phyloP scores from a whole-genome alignment of 1,139 yeast species.

The Yamadazyma conglobata region DNA sequence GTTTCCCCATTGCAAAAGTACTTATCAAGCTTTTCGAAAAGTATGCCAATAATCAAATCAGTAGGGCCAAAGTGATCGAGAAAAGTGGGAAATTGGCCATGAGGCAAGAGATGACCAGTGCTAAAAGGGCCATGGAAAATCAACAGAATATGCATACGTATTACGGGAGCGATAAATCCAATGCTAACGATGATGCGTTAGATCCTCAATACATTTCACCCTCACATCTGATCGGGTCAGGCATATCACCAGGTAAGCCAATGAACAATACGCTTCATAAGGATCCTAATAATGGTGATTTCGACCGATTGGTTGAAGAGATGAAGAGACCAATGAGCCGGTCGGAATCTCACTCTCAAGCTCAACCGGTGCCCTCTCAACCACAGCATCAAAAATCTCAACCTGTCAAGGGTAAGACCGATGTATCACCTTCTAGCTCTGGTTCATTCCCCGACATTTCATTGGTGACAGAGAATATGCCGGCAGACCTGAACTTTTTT shows the following conservation, averaged over 20 bases:
- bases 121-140: constrained; percentile 23
- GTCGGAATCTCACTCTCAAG: constrained; percentile 1
- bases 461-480: constrained; percentile 44
- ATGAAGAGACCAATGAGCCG: constrained; percentile 17
- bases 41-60: constrained; percentile 43
- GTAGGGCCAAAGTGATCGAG: constrained; percentile 44
- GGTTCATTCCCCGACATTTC: constrained; percentile 46
- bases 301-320: constrained; percentile 34
- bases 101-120: constrained; percentile 32
- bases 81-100: constrained; percentile 37
- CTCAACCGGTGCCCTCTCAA: constrained; percentile 1
- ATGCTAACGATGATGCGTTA: constrained; percentile 6
- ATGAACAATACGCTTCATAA: constrained; percentile 11
- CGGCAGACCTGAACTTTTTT: constrained; percentile 38
- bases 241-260: constrained; percentile 31
- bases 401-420: constrained; percentile 13
- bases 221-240: constrained; percentile 20
- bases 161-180: constrained; percentile 13
- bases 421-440: constrained; percentile 39
- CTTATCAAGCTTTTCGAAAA: constrained; percentile 42
- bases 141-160: constrained; percentile 20
- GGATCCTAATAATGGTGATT: constrained; percentile 19
- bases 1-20: constrained; percentile 44
- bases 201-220: constrained; percentile 14
- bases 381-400: constrained; percentile 2